phyloP scores from a whole-genome alignment of 2,329 filamentous ascomycete species.

The Aspergillus terreus region DNA sequence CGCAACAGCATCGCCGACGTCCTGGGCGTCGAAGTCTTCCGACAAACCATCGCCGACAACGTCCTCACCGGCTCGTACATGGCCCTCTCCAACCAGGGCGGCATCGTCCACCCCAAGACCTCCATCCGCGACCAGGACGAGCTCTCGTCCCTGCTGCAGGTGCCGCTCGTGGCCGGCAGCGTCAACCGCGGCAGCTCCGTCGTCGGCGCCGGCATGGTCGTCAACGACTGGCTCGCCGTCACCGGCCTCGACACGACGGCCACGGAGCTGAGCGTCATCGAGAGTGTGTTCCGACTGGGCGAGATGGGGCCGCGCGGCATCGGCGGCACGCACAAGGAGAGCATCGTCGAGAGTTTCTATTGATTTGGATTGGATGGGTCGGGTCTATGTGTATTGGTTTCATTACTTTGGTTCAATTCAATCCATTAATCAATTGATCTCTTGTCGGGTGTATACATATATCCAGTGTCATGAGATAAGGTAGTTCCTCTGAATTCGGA shows the following conservation, averaged over 20 bases:
- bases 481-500: too few species aligned
- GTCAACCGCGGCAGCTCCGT: constrained; percentile 92
- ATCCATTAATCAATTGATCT: background rate
- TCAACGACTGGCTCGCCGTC: constrained; percentile 96
- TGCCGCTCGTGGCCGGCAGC: constrained; percentile 88
- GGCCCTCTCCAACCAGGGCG: constrained; percentile 91
- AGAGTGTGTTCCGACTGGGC: constrained; percentile 91
- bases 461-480: background rate
- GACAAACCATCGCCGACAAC: constrained; percentile 94
- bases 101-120: constrained; percentile 96
- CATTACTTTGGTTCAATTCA: background rate
- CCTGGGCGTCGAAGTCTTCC: constrained; percentile 58
- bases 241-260: constrained; percentile 92
- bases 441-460: background rate
- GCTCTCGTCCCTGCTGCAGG: constrained; percentile 86
- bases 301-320: constrained; percentile 65
- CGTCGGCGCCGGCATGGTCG: constrained; percentile 94
- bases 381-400: background rate
- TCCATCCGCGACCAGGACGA: constrained; percentile 97
- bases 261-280: constrained; percentile 94
- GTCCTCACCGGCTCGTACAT: constrained; percentile 96
- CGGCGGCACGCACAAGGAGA: constrained; percentile 71
- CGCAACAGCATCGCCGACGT: constrained; percentile 74
- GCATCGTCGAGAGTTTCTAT: constrained; percentile 99
- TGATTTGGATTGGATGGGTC: constrained; percentile 39